Conservation (phyloP, 495 filamentous ascomycete genomes). For the Penicillium riverlandense region DNA sequence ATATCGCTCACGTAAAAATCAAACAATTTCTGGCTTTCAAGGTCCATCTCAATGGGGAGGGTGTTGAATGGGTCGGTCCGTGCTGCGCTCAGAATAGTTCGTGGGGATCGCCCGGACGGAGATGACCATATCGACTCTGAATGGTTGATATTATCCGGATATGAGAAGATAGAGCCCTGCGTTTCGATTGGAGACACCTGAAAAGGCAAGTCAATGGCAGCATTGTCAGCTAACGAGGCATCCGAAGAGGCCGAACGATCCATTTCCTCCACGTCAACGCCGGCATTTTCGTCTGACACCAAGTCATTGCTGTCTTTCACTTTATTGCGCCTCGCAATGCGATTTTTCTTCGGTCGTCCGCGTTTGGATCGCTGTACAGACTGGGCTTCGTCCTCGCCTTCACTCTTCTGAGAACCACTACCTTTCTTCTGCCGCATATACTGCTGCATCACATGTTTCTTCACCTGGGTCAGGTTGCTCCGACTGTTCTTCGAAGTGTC, state of each 20-base stretch:
- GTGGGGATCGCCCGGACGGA: slow-evolving; percentile 20
- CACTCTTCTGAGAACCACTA: slow-evolving; percentile 10
- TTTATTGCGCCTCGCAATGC: slow-evolving; percentile 1
- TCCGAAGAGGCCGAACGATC: neutral
- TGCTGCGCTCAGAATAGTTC: slow-evolving; percentile 27
- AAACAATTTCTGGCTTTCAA: slow-evolving; percentile 24
- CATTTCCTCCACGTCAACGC: slow-evolving; percentile 1
- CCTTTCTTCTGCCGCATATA: slow-evolving; percentile 38
- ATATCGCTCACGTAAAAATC: slow-evolving; percentile 37
- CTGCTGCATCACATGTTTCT: slow-evolving; percentile 42
- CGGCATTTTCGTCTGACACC: slow-evolving; percentile 1
- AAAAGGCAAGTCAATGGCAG: neutral
- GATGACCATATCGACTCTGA: slow-evolving; percentile 5
- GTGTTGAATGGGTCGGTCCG: slow-evolving; percentile 32
- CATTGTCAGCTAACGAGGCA: neutral
- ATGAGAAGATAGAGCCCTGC: neutral
- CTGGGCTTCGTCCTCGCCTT: slow-evolving; percentile 9
- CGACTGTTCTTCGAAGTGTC: slow-evolving; percentile 32
- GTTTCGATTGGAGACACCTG: slow-evolving; percentile 1
- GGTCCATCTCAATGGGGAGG: slow-evolving; percentile 23
- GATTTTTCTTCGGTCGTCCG: slow-evolving; percentile 14
- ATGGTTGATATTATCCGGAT: neutral
- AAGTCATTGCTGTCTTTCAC: neutral
- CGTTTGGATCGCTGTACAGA: slow-evolving; percentile 5
- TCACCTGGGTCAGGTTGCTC: slow-evolving; percentile 35